Base-by-base conservation (phyloP, 176 grass and related monocot species). In the Metroxylon sagu region DNA sequence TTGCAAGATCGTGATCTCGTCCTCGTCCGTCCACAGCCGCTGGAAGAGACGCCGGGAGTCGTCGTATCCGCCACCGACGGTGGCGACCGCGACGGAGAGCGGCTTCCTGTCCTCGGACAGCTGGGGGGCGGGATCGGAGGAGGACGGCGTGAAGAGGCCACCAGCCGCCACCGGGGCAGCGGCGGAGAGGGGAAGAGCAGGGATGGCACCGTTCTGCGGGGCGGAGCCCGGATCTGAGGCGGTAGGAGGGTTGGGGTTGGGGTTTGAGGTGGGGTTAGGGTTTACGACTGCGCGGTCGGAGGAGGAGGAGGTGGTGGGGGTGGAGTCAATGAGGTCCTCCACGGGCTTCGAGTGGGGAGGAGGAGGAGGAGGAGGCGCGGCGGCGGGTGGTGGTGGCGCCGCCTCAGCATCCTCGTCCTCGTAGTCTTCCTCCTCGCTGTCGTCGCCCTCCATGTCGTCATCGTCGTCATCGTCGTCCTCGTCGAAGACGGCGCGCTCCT, bases 11-110 rank as follows among this genome's bases (percentile, higher is more conserved):
- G 75, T 79, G 48, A 95, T 70, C 80, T 95, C 90, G 75, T 95
- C 90, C 54, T 86, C 86, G 59, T 95, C 90, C 48, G 90, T 89
- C 90, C 90, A 95, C 23, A 95, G 74, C 18, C 86, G 67, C 80
- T 95, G 90, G 80, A 95, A 95, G 59, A 95, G 77, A 4, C 90
- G 74, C 27, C 90, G 53, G 18, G 90, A 95, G 62, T 95, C 90
- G 8, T 95, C 90, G 21, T 26, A 69, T 43, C 35, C 35, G 35
- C 35, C 35, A 10, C 35, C 35, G 10, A 43, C 35, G 12, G 35
- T 10, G 35, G 35, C 35, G 8, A 43, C 35, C 35, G 35, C 35
- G 35, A 30, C 50, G 10, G 26, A 25, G 26, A 31, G 25, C 16
- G 58, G 58, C 27, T 28, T 28, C 27, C 28, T 28, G 7, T 27